phyloP scores from a whole-genome alignment of 208 protist species.

The Kentomonas sorsogonicus region DNA sequence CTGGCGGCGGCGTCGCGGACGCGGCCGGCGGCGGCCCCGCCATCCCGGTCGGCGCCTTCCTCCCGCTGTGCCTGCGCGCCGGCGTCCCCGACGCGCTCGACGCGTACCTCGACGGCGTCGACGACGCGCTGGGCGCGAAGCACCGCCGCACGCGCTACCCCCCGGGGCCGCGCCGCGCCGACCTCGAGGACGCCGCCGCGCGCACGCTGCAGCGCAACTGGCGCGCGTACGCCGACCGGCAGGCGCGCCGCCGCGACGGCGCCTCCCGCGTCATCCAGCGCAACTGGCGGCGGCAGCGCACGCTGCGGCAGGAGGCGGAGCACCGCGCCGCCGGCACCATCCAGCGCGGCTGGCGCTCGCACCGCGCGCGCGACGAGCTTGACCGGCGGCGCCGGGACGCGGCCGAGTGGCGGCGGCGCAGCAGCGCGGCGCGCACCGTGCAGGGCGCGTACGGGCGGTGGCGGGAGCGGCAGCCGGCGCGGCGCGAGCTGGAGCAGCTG shows the following conservation, averaged over 20 bases:
- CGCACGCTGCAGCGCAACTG: background rate
- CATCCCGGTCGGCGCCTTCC: slow-evolving; percentile 11
- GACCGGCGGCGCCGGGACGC: slow-evolving; percentile 1
- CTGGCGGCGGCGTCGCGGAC: background rate
- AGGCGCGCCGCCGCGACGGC: too few relatives aligned
- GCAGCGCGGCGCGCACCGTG: slow-evolving; percentile 27
- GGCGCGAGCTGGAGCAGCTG: slow-evolving; percentile 19
- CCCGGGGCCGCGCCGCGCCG: too few relatives aligned
- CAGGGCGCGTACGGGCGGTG: slow-evolving; percentile 28
- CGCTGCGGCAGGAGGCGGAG: slow-evolving; percentile 13
- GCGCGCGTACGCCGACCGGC: too few relatives aligned
- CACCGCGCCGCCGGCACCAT: slow-evolving; percentile 9
- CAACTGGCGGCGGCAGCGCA: slow-evolving; percentile 20
- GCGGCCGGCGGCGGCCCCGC: background rate
- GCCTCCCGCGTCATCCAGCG: too few relatives aligned
- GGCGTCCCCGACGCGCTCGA: slow-evolving; percentile 3
- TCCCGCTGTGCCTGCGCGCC: background rate
- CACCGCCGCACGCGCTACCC: background rate
- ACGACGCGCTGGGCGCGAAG: background rate
- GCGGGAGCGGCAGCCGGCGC: slow-evolving; percentile 17
- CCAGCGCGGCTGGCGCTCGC: slow-evolving; percentile 22
- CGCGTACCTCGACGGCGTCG: slow-evolving; percentile 1
- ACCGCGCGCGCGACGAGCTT: slow-evolving; percentile 2
- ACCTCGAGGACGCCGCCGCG: too few relatives aligned
- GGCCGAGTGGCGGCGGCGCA: slow-evolving; percentile 5